A percentile compares a stretch with the other conserved stretches of the same genome.
Evolutionary conservation across 208 protist species (phyloP).

Genomic region (Leishmania tarentolae): DNA sequence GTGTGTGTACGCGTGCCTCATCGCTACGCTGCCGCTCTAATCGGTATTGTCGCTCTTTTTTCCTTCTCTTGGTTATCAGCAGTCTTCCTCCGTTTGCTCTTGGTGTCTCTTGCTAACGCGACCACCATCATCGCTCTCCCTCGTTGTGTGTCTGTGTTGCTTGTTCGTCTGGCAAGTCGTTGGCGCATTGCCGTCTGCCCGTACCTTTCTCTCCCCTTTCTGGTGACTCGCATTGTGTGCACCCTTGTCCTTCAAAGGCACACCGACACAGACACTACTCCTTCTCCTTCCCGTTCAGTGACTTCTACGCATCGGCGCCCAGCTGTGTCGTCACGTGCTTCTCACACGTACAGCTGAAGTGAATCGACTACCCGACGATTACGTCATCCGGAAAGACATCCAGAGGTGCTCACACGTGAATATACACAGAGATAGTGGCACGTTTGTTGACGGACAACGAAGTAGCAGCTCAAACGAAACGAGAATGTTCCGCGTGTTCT

Average conservation of each 20-base stretch:
- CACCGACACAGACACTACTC: background rate
- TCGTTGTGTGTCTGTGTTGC: slow-evolving; percentile 4
- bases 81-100: background rate
- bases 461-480: background rate
- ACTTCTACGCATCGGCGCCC: background rate
- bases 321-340: background rate
- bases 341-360: background rate
- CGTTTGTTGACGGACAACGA: background rate
- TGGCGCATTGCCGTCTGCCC: background rate
- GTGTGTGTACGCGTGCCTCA: background rate
- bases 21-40: background rate
- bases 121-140: background rate
- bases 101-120: background rate
- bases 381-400: background rate
- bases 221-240: background rate
- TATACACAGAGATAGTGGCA: background rate
- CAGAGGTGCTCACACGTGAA: background rate
- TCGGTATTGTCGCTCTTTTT: slow-evolving; percentile 9
- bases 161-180: background rate
- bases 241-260: background rate
- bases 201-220: background rate
- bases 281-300: background rate
- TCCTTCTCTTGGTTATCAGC: slow-evolving; percentile 4
- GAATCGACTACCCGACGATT: background rate
- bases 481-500: slow-evolving; percentile 86